These are phyloP conservation scores for Athelia sp. DNA, from an alignment of 1,284 basidiomycete genomes.

Conservation along the genomic window DNA sequence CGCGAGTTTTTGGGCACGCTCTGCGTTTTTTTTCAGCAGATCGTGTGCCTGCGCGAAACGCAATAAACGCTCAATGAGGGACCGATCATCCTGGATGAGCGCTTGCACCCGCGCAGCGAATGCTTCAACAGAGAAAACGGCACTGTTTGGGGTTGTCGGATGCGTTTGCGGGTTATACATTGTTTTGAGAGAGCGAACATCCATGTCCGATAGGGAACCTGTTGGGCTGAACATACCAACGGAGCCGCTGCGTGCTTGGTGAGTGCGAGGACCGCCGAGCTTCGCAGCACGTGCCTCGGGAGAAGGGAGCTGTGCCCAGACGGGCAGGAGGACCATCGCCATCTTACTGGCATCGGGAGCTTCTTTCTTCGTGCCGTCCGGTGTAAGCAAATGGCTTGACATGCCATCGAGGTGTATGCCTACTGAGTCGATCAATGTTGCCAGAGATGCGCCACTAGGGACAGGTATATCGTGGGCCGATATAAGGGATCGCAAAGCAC, in stretches of 20 bases:
- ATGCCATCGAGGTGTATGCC: conserved; percentile 51
- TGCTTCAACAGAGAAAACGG: conserved; percentile 61
- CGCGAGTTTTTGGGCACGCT: conserved; percentile 83
- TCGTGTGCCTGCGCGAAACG: conserved; percentile 85
- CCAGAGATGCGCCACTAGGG: conserved; percentile 46
- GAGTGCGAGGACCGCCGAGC: conserved; percentile 40
- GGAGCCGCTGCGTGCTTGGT: conserved; percentile 41
- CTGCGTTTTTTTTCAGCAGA: conserved; percentile 84
- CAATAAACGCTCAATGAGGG: conserved; percentile 77
- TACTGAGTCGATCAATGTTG: conserved; percentile 45
- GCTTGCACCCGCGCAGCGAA: conserved; percentile 75
- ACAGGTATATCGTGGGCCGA: conserved; percentile 49
- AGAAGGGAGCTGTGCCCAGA: conserved; percentile 81
- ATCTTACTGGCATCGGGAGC: conserved; percentile 55
- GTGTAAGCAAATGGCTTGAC: conserved; percentile 42
- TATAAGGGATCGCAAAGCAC: conserved; percentile 42
- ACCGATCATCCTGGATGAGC: conserved; percentile 74
- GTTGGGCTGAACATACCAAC: conserved; percentile 32
- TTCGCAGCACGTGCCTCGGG: conserved; percentile 70
- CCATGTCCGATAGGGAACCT: conserved; percentile 71
- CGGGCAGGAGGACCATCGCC: conserved; percentile 55
- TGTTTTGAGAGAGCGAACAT: conserved; percentile 72
- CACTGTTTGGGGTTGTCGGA: conserved; percentile 31
- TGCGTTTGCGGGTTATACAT: conserved; percentile 51
- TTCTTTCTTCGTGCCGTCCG: conserved; percentile 40